A percentile compares a stretch with the other conserved stretches of the same genome.
Conservation (phyloP, 2,329 filamentous ascomycete genomes). For the Trichoderma polysporum region DNA sequence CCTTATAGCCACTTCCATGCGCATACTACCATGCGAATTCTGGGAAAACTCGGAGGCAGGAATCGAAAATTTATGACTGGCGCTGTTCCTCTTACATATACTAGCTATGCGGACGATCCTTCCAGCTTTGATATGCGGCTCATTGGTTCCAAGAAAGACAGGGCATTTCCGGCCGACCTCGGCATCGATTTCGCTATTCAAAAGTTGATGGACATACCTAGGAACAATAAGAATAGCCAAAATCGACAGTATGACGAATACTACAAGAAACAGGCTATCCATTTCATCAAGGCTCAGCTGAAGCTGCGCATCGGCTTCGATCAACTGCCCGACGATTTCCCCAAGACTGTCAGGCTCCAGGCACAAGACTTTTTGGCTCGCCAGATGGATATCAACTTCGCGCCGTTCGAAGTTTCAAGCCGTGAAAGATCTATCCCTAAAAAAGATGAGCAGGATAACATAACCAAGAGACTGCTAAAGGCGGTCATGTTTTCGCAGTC, state of each 20-base stretch:
- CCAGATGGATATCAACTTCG: conserved; percentile 69
- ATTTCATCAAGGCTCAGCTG: conserved; percentile 81
- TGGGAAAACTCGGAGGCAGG: conserved; percentile 92
- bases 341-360: conserved; percentile 79
- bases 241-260: conserved; percentile 70
- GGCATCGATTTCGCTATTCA: conserved; percentile 87
- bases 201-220: conserved; percentile 80
- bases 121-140: conserved; percentile 86
- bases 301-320: conserved; percentile 90
- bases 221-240: conserved; percentile 52
- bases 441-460: conserved; percentile 78
- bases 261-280: conserved; percentile 91
- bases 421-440: conserved; percentile 82
- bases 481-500: conserved; percentile 84
- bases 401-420: conserved; percentile 72
- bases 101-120: conserved; percentile 81
- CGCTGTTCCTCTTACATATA: conserved; percentile 78
- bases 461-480: conserved; percentile 83
- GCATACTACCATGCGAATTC: conserved; percentile 94
- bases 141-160: conserved; percentile 83
- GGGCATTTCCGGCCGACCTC: conserved; percentile 81
- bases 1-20: conserved; percentile 97
- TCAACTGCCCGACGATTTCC: conserved; percentile 83
- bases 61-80: conserved; percentile 95
- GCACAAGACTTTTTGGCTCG: conserved; percentile 78